Percentiles rank a stretch among this genome's conserved stretches.
phyloP scores from a whole-genome alignment of 164 flowering plant species.

The Kalanchoe fedtschenkoi region DNA sequence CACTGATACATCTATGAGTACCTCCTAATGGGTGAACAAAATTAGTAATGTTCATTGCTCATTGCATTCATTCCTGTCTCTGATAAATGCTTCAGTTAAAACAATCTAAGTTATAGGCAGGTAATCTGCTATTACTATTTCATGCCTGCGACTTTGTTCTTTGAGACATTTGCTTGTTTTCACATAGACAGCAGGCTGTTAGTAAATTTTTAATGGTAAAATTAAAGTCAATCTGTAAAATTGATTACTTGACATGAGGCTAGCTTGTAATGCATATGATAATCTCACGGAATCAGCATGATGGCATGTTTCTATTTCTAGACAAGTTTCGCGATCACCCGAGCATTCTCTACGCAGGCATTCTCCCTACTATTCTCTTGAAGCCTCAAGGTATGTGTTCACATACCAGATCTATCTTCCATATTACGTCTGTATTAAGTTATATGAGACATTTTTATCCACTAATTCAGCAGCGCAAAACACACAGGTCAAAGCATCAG shows the following conservation, averaged over 20 bases:
- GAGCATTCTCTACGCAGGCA: conserved; percentile 98
- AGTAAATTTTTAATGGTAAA: too few relatives aligned
- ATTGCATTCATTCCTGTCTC: too few relatives aligned
- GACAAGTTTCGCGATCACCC: conserved; percentile 97
- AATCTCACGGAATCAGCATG: conserved; percentile 61
- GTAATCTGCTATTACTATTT: too few relatives aligned
- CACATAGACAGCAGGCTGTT: too few relatives aligned
- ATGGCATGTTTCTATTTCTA: conserved; percentile 71
- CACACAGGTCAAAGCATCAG: conserved; percentile 29
- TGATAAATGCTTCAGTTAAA: too few relatives aligned
- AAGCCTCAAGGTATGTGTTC: conserved; percentile 56
- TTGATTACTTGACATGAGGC: conserved; percentile 11
- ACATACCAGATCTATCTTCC: conserved; percentile 8
- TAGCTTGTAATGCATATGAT: conserved; percentile 18
- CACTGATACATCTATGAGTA: too few relatives aligned
- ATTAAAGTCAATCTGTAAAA: not conserved
- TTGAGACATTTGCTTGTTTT: too few relatives aligned
- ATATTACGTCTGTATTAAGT: conserved; percentile 15
- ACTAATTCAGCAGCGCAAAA: conserved; percentile 14
- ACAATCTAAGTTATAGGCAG: too few relatives aligned
- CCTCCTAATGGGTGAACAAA: too few relatives aligned
- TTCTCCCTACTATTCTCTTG: conserved; percentile 94
- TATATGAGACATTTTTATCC: conserved; percentile 24
- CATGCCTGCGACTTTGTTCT: too few relatives aligned
- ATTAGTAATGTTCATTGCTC: too few relatives aligned